A percentile compares a stretch with the other conserved stretches of the same genome.
These are phyloP conservation scores for Suhomyces faveliae DNA, from an alignment of 805 yeast genomes.

Conservation along the genomic window DNA sequence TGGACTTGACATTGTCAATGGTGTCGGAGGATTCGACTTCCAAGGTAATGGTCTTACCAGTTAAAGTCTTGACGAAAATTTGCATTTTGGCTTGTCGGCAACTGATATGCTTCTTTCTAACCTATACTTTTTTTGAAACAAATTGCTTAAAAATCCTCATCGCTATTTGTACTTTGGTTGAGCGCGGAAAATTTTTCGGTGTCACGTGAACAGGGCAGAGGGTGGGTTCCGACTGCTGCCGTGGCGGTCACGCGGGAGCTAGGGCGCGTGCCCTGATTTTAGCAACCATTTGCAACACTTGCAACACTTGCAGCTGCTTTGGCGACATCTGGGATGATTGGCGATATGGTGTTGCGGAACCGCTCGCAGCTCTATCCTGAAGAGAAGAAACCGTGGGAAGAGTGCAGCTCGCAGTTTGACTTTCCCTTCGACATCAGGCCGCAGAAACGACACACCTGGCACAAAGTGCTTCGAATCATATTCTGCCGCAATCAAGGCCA, in stretches of 20 bases:
- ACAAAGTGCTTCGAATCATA: neutral
- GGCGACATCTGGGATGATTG: neutral
- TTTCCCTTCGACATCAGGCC: neutral
- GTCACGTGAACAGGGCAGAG: neutral
- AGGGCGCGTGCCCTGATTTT: neutral
- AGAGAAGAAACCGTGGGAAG: neutral
- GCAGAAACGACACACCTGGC: neutral
- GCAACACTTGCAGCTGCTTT: neutral
- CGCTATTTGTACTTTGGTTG: neutral
- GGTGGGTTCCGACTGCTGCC: too few species aligned
- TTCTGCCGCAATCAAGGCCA: neutral
- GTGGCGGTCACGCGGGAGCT: too few species aligned
- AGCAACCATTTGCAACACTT: neutral
- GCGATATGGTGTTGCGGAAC: neutral
- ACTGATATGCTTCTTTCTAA: constrained; percentile 48
- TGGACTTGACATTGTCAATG: constrained; percentile 97
- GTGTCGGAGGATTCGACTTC: constrained; percentile 99
- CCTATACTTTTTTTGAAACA: constrained; percentile 18
- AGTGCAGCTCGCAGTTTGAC: neutral
- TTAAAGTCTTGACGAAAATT: constrained; percentile 98
- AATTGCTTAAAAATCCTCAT: neutral
- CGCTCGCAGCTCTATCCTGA: neutral
- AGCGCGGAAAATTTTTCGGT: neutral
- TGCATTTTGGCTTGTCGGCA: constrained; percentile 62
- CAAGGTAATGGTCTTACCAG: constrained; percentile 98